phyloP scores from a whole-genome alignment of 768 basidiomycete species.

The Termitomyces eurrhizus region DNA sequence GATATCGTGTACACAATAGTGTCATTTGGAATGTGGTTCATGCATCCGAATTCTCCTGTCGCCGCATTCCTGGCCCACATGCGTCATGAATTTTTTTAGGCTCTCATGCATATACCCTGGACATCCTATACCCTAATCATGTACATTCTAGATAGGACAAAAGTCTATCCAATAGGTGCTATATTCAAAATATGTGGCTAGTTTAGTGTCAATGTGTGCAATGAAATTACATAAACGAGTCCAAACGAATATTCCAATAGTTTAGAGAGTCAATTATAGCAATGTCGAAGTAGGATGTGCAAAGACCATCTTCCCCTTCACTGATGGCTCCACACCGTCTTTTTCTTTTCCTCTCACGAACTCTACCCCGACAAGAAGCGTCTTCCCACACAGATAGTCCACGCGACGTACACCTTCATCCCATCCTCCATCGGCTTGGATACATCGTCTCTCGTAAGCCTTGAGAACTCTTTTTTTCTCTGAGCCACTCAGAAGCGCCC shows the following conservation, averaged over 20 bases:
- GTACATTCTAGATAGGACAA: conserved; percentile 9
- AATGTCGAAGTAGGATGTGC: background rate
- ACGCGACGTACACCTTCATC: conserved; percentile 64
- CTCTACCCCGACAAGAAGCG: conserved; percentile 57
- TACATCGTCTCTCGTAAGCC: conserved; percentile 62
- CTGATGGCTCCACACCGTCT: conserved; percentile 16
- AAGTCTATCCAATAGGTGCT: background rate
- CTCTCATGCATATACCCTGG: background rate
- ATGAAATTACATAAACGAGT: background rate
- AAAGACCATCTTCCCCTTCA: conserved; percentile 49
- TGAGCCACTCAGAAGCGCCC: conserved; percentile 56
- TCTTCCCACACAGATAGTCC: conserved; percentile 64
- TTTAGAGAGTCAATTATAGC: background rate
- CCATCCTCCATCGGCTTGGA: conserved; percentile 60
- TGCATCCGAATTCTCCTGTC: background rate
- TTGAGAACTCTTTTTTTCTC: conserved; percentile 51
- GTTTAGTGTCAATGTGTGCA: background rate
- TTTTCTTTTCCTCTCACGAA: conserved; percentile 37
- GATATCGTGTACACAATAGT: conserved; percentile 9
- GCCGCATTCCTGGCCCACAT: background rate
- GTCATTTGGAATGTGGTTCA: background rate
- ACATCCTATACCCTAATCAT: conserved; percentile 12
- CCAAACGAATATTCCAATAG: background rate
- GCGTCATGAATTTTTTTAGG: background rate
- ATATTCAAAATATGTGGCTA: background rate